Conservation (phyloP, 805 yeast species). For the Candida sithepensis region DNA sequence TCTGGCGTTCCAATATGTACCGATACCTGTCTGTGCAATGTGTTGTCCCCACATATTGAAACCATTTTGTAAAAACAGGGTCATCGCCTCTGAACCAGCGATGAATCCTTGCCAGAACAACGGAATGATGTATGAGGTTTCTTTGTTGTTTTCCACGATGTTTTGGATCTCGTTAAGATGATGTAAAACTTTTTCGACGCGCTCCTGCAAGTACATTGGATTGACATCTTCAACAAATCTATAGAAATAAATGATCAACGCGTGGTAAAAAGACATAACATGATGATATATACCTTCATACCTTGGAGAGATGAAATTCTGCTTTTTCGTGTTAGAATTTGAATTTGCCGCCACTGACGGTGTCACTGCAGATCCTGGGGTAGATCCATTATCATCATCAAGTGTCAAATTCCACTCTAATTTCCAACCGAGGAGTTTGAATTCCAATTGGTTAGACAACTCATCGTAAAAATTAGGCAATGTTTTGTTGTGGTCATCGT, state of each 20-base stretch:
- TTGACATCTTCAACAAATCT: constrained; percentile 55
- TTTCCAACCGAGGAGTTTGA: constrained; percentile 59
- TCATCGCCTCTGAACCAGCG: constrained; percentile 77
- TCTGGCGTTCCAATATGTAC: constrained; percentile 83
- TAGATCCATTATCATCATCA: constrained; percentile 23
- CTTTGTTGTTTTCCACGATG: constrained; percentile 45
- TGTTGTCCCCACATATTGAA: constrained; percentile 74
- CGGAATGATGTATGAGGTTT: constrained; percentile 62
- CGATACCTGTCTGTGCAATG: constrained; percentile 56
- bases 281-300: constrained; percentile 79
- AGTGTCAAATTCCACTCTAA: constrained; percentile 64
- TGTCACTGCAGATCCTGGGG: constrained; percentile 2
- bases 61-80: constrained; percentile 54
- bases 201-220: constrained; percentile 56
- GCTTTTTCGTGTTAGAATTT: constrained; percentile 3
- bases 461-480: constrained; percentile 35
- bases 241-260: constrained; percentile 66
- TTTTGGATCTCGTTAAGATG: constrained; percentile 62
- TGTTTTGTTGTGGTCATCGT: constrained; percentile 32
- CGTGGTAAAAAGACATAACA: constrained; percentile 72
- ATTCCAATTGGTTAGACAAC: constrained; percentile 40
- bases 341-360: neutral
- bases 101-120: constrained; percentile 87
- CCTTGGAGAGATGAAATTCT: constrained; percentile 45
- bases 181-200: constrained; percentile 56